These are phyloP conservation scores for Hexamita inflata DNA, from an alignment of 208 protist species.

Conservation along the genomic window DNA sequence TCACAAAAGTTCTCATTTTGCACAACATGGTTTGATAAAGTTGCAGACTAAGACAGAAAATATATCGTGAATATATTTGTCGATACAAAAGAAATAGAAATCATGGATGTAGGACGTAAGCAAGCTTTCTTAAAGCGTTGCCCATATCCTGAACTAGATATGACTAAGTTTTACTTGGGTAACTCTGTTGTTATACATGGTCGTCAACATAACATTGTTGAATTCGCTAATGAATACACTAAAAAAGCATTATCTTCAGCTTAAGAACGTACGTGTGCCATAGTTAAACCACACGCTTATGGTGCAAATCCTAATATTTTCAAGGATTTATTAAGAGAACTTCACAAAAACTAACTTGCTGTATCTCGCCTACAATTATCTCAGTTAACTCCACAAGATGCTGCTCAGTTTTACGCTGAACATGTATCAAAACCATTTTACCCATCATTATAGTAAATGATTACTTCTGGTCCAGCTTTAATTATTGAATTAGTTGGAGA, in stretches of 20 bases:
- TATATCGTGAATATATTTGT: not conserved
- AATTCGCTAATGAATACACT: constrained; percentile 15
- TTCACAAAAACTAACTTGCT: not conserved
- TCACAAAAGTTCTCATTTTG: too few relatives aligned
- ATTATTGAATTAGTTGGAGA: not conserved
- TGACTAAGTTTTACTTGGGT: not conserved
- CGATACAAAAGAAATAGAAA: constrained; percentile 17
- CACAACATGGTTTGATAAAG: not conserved
- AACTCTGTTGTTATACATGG: not conserved
- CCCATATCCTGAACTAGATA: constrained; percentile 10
- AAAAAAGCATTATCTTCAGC: not conserved
- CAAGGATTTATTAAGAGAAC: not conserved
- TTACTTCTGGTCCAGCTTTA: not conserved
- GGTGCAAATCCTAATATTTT: not conserved
- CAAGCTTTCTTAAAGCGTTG: constrained; percentile 1
- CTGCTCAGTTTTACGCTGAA: not conserved
- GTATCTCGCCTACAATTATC: not conserved
- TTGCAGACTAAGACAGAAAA: not conserved
- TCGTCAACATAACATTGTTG: constrained; percentile 12
- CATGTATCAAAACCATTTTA: constrained; percentile 1
- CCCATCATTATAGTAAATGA: not conserved
- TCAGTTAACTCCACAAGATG: not conserved
- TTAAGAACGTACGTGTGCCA: not conserved
- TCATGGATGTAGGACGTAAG: not conserved
- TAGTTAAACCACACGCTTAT: constrained; percentile 16